phyloP scores from a whole-genome alignment of 345 rosid species.

The Aquilaria malaccensis region DNA sequence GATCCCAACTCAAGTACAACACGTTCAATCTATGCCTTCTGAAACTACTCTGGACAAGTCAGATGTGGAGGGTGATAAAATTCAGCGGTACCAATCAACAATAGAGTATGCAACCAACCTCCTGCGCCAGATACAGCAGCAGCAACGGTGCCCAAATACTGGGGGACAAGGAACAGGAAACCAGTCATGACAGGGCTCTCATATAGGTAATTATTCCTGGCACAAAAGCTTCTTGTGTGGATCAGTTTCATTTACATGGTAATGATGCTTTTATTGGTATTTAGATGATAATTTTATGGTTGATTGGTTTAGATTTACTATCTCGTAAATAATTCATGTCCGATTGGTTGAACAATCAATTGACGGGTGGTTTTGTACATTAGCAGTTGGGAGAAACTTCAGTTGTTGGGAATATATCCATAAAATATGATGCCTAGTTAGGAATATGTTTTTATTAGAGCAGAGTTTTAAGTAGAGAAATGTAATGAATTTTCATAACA shows the following conservation, averaged over 20 bases:
- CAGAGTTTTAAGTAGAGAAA: no score
- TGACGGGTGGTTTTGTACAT: no score
- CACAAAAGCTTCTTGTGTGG: background rate
- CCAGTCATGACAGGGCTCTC: conserved; percentile 12
- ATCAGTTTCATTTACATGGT: background rate
- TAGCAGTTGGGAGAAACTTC: no score
- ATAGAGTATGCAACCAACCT: conserved; percentile 78
- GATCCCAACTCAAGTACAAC: conserved; percentile 38
- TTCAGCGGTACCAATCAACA: conserved; percentile 78
- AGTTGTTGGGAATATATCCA: no score
- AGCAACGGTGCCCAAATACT: conserved; percentile 34
- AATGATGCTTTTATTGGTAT: no score
- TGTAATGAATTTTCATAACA: no score
- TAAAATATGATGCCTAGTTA: no score
- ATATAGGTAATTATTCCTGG: conserved; percentile 25
- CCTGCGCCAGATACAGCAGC: conserved; percentile 78
- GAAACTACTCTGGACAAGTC: conserved; percentile 34
- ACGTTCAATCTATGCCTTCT: conserved; percentile 34
- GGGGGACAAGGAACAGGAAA: conserved; percentile 31
- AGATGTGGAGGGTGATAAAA: conserved; percentile 57
- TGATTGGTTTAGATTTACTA: no score
- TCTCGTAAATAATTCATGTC: no score
- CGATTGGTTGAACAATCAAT: no score
- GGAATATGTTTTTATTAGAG: no score
- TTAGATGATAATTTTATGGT: no score